Conservation (phyloP, 139 green algal species). For the Astrephomene gubernaculifera region DNA sequence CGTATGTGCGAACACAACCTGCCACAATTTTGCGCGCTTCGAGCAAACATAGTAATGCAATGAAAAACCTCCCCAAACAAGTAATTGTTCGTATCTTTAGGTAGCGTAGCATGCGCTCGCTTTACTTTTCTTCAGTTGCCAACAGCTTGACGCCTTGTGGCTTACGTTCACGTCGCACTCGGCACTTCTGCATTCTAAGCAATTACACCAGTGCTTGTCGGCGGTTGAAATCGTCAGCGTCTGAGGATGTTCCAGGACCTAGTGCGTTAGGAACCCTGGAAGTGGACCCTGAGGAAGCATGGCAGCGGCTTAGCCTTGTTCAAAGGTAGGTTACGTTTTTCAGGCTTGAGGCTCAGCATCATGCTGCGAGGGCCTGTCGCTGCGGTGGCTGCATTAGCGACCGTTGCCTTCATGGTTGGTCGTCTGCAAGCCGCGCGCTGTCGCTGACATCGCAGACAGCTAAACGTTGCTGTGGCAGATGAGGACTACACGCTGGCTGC, state of each 20-base stretch:
- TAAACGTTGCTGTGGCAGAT: conserved; percentile 45
- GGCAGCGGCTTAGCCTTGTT: conserved; percentile 8
- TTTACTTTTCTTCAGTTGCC: not conserved
- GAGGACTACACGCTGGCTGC: conserved; percentile 55
- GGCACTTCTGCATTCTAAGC: not conserved
- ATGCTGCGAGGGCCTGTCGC: too few species aligned
- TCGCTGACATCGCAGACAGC: conserved; percentile 22
- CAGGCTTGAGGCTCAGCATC: not conserved
- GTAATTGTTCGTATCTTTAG: too few species aligned
- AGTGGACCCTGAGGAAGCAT: not conserved
- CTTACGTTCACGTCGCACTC: not conserved
- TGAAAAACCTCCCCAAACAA: too few species aligned
- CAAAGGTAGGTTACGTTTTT: conserved; percentile 1
- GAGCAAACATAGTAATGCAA: too few species aligned
- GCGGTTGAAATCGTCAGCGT: not conserved
- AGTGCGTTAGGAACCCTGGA: not conserved
- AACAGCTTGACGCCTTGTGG: not conserved
- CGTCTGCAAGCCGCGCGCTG: not conserved
- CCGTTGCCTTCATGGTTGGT: too few species aligned
- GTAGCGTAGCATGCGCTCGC: not conserved
- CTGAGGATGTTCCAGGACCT: not conserved
- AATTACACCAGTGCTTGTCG: not conserved
- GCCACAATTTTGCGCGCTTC: too few species aligned
- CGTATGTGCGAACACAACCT: too few species aligned
- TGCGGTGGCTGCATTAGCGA: too few species aligned